phyloP scores from a whole-genome alignment of 2,329 filamentous ascomycete species.

The Cryphonectria japonica region DNA sequence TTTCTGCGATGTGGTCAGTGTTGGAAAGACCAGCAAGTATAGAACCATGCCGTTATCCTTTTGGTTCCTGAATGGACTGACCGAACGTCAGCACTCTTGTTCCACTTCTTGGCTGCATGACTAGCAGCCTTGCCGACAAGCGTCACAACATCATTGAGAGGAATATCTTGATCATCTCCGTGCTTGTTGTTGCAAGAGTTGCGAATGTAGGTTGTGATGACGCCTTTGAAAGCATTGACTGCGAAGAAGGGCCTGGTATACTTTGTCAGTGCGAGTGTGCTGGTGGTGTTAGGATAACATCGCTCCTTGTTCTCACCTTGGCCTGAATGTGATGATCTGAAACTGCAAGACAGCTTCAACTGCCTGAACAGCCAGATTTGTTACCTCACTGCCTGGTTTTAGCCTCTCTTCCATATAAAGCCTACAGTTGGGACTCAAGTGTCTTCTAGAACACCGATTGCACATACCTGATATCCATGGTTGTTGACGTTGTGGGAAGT shows the following conservation, averaged over 20 bases:
- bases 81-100: slow-evolving; percentile 11
- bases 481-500: background rate
- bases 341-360: slow-evolving; percentile 21
- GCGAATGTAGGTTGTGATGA: background rate
- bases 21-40: background rate
- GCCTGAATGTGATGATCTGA: background rate
- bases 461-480: slow-evolving; percentile 8
- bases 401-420: background rate
- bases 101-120: slow-evolving; percentile 12
- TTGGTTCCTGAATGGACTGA: background rate
- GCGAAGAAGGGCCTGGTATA: background rate
- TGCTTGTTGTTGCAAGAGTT: background rate
- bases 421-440: background rate
- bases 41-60: background rate
- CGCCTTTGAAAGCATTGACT: background rate
- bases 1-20: slow-evolving; percentile 10
- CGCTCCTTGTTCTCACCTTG: background rate
- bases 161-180: slow-evolving; percentile 5
- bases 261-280: background rate
- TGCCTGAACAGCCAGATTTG: slow-evolving; percentile 14
- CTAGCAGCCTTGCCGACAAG: background rate
- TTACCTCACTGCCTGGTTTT: slow-evolving; percentile 1
- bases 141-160: background rate
- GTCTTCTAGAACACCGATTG: background rate
- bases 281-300: too few species aligned